Evolutionary conservation across 148 eudicot species (phyloP), one percentile per base, ranked within the genome.

Genomic region (Chenopodium quinoa): DNA sequence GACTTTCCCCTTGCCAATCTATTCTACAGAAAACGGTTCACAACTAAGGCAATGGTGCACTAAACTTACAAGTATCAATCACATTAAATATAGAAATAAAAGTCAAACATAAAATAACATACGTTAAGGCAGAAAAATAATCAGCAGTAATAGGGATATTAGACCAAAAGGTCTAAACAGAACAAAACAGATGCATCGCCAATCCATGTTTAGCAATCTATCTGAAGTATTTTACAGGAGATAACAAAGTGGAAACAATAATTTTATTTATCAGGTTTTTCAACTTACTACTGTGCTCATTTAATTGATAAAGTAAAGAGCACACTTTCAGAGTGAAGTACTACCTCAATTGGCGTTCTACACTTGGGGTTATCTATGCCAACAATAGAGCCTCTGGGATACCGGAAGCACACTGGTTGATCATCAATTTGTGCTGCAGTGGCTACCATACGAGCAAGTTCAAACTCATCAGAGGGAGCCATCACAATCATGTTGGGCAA

Each of bases 401-500:
- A 95, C 19, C 98, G 91, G 70, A 95, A 91, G 90, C 97, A 95
- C 80, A 91, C 89, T 22, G 98, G 98, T 73, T 93, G 84, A 70
- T 95, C 97, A 85, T 95, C 85, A 62, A 95, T 83, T 37, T 66
- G 86, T 78, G 91, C 92, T 65, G 98, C 92, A 65, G 95, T 89
- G 19, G 89, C 89, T 44, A 95, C 94, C 98, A 95, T 95, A 79
- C 90, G 86, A 85, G 88, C 86, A 81, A 95, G 97, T 80, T 95
- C 98, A 84, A 85, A 86, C 84, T 95, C 98, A 86, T 95, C 95
- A 19, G 98, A 90, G 14, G 98, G 98, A 65, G 97, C 97, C 98
- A 95, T 95, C 82, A 95, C 95, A 77, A 95, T 85, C 97, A 95
- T 93, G 85, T 95, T 95, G 25, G 98, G 98, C 83, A 95, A 88